phyloP scores from a whole-genome alignment of 2,329 filamentous ascomycete genomes.

The Tolypocladium guangdongense region DNA sequence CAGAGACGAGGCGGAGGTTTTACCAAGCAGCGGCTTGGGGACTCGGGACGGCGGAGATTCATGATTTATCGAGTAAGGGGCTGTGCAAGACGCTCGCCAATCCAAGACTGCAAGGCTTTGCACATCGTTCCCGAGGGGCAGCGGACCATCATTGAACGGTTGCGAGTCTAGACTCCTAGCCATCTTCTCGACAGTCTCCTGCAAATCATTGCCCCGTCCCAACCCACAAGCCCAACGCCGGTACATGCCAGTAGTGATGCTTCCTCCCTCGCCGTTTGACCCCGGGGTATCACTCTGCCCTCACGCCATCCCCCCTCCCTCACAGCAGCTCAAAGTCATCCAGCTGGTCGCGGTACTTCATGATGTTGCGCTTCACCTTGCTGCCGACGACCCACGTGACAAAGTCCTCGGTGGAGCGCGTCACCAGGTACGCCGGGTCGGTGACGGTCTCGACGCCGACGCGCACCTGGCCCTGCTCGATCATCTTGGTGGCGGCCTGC shows the following conservation, averaged over 20 bases:
- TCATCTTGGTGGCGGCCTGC: slow-evolving; percentile 71
- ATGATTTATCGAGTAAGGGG: too few relatives aligned
- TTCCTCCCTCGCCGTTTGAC: not conserved
- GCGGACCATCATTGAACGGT: not conserved
- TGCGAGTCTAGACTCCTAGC: not conserved
- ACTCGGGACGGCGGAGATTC: not conserved
- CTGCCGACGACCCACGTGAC: slow-evolving; percentile 93
- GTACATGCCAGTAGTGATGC: not conserved
- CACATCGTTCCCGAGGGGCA: not conserved
- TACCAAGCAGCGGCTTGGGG: not conserved
- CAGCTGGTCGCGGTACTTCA: slow-evolving; percentile 88
- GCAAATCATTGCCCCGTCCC: not conserved
- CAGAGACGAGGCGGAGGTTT: not conserved
- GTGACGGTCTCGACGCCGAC: slow-evolving; percentile 86
- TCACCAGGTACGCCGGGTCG: slow-evolving; percentile 82
- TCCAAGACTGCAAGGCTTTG: not conserved
- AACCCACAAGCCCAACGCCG: not conserved
- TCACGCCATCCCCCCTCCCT: slow-evolving; percentile 19
- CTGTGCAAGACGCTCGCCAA: not conserved
- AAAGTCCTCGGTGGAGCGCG: slow-evolving; percentile 86
- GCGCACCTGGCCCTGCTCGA: slow-evolving; percentile 89
- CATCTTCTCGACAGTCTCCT: not conserved
- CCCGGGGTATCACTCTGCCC: not conserved
- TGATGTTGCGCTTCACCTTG: slow-evolving; percentile 94
- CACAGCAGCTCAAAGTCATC: slow-evolving; percentile 90